Evolutionary conservation across 2,329 filamentous ascomycete genomes (phyloP), one percentile per base, ranked within the genome.

Genomic region (Exophiala spinifera): DNA sequence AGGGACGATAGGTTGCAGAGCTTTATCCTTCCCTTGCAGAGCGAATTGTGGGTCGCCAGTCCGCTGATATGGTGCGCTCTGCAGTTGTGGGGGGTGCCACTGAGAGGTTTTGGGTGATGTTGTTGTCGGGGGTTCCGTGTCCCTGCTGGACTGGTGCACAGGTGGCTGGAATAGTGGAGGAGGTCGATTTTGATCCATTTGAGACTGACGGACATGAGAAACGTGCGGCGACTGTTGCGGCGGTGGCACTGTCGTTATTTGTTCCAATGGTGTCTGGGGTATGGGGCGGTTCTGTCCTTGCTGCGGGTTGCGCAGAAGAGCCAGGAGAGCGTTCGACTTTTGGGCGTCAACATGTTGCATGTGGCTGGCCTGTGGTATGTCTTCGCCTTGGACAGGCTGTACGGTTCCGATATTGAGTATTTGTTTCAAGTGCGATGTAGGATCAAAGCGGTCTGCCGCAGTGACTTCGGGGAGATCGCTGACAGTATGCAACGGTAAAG

Each of bases 191-290:
- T 57, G 57, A 34, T 57, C 51, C 15, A 57, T 17, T 28, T 53
- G 54, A n/a, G 63, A 52, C 33, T 54, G 61, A 17, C 59, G 64
- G 33, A 60, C 55, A 19, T 62, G 66, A 21, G 49, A 61, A n/a
- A 46, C 40, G 21, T 57, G 53, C 11, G 84, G 82, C 39, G 79
- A 81, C 37, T 72, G 74, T 13, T 84, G 81, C 64, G 80, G 77
- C 23, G 77, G 66, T 19, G 78, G 74, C 21, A 79, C 75, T 4
- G 69, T 66, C 47, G 75, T 70, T 15, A 75, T 73, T 57, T 83
- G 79, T 13, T 86, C 81, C 28, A 81, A 67, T 7, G 82, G 79
- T 4, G 80, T 82, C 47, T 77, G 76, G 39, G 75, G 77, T 56
- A 49, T 50, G 36, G 62, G 64, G 17, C 53, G 57, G 56, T 64